Evolutionary conservation across 2,329 filamentous ascomycete genomes (phyloP).

Genomic region (Emergomyces pasteurianus): DNA sequence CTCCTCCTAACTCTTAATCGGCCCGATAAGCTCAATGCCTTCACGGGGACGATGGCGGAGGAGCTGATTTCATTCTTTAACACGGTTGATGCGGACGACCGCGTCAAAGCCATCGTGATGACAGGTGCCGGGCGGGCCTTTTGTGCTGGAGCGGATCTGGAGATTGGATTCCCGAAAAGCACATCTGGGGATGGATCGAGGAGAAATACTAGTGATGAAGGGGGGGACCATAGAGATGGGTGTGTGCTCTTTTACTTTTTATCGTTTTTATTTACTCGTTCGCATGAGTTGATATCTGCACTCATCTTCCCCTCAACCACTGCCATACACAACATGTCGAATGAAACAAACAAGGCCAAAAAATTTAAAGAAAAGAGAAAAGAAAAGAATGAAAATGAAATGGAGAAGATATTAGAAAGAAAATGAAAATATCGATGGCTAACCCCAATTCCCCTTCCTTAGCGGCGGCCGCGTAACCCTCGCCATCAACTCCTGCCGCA

Average conservation of each 20-base stretch:
- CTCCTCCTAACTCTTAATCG: conserved; percentile 42
- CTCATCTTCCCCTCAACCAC: too few relatives aligned
- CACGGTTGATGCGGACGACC: conserved; percentile 42
- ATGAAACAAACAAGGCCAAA: not conserved
- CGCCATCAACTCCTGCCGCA: conserved; percentile 46
- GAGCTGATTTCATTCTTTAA: conserved; percentile 32
- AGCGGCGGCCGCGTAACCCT: conserved; percentile 35
- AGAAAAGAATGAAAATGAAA: too few relatives aligned
- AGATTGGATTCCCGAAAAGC: conserved; percentile 34
- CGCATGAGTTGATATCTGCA: not conserved
- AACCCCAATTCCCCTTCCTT: not conserved
- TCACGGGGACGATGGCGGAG: conserved; percentile 41
- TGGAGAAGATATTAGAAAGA: not conserved
- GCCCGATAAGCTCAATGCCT: conserved; percentile 47
- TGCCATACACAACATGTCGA: too few relatives aligned
- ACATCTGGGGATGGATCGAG: not conserved
- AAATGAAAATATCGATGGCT: not conserved
- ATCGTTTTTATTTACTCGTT: not conserved
- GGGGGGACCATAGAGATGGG: conserved; percentile 43
- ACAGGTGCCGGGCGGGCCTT: conserved; percentile 42
- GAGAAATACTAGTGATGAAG: conserved; percentile 22
- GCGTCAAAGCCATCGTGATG: conserved; percentile 44
- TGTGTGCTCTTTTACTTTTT: conserved; percentile 18
- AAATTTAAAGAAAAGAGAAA: too few relatives aligned
- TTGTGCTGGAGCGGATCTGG: conserved; percentile 47